Percentiles rank a stretch among this genome's conserved stretches.
phyloP scores from a whole-genome alignment of 768 basidiomycete species.

The Pulveroboletus frians region DNA sequence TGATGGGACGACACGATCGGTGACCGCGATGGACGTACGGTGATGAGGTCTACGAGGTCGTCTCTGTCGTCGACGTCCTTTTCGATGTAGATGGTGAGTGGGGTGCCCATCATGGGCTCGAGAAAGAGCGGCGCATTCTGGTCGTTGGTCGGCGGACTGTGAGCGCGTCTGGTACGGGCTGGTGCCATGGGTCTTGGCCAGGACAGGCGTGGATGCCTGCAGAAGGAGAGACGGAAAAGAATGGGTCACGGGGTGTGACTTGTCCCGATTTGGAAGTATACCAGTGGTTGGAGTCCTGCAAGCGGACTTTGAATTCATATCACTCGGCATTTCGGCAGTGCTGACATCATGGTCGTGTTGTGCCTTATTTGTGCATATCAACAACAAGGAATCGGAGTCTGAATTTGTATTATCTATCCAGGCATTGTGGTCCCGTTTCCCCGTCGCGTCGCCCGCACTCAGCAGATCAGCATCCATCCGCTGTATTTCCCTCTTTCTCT shows the following conservation, averaged over 20 bases:
- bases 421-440: constrained; percentile 4
- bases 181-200: constrained; percentile 76
- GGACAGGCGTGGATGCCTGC: constrained; percentile 24
- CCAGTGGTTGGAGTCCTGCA: constrained; percentile 28
- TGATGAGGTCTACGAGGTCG: constrained; percentile 55
- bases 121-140: constrained; percentile 55
- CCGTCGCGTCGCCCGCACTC: constrained; percentile 10
- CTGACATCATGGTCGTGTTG: constrained; percentile 3
- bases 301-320: constrained; percentile 17
- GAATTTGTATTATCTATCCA: constrained; percentile 29
- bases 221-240: constrained; percentile 14
- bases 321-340: constrained; percentile 7
- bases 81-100: constrained; percentile 72
- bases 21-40: constrained; percentile 41
- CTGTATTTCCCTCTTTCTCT: neutral
- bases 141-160: constrained; percentile 29
- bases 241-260: constrained; percentile 18
- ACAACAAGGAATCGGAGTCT: constrained; percentile 26
- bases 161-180: constrained; percentile 54
- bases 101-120: constrained; percentile 77
- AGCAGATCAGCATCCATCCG: constrained; percentile 4
- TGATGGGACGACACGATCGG: constrained; percentile 7
- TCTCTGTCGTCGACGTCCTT: constrained; percentile 75
- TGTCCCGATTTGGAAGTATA: neutral
- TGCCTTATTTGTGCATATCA: constrained; percentile 27